Percentiles rank a stretch among this genome's conserved stretches.
phyloP scores from a whole-genome alignment of 495 filamentous ascomycete species.

The Astrothelium macrocarpum region DNA sequence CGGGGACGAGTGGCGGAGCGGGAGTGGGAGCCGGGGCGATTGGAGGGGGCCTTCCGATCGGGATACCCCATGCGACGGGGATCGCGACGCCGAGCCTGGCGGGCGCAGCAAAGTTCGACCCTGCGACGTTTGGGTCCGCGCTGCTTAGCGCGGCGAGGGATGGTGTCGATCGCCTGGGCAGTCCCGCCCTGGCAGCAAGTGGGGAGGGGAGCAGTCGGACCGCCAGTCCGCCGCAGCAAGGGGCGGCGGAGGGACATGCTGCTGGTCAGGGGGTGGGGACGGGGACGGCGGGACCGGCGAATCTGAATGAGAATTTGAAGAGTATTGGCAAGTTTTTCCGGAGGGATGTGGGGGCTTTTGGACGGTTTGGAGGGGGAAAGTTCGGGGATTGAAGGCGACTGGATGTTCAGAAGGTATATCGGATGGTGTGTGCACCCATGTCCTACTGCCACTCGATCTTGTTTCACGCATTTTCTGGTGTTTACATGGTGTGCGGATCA shows the following conservation, averaged over 20 bases:
- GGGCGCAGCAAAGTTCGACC: constrained; percentile 57
- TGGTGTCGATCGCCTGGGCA: constrained; percentile 79
- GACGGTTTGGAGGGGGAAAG: constrained; percentile 38
- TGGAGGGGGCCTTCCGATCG: too few relatives aligned
- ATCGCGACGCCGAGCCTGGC: constrained; percentile 6
- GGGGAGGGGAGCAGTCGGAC: constrained; percentile 17
- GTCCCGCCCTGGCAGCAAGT: constrained; percentile 38
- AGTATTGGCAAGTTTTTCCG: constrained; percentile 95
- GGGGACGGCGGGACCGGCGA: constrained; percentile 41
- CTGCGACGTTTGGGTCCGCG: constrained; percentile 57
- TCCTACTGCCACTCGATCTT: too few relatives aligned
- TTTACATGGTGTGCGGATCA: too few relatives aligned
- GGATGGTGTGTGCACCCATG: too few relatives aligned
- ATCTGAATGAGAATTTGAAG: constrained; percentile 83
- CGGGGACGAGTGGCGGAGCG: background rate
- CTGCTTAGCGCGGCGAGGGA: constrained; percentile 80
- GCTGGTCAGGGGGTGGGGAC: constrained; percentile 18
- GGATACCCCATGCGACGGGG: too few relatives aligned
- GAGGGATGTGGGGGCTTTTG: constrained; percentile 75
- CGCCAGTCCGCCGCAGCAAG: constrained; percentile 23
- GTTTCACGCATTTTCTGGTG: too few relatives aligned
- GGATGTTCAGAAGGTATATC: too few relatives aligned
- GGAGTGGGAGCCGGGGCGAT: background rate
- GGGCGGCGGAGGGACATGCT: constrained; percentile 28
- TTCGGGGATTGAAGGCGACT: background rate